Evolutionary conservation across 106 monocot genomes (phyloP).

Genomic region (Posidonia australis): DNA sequence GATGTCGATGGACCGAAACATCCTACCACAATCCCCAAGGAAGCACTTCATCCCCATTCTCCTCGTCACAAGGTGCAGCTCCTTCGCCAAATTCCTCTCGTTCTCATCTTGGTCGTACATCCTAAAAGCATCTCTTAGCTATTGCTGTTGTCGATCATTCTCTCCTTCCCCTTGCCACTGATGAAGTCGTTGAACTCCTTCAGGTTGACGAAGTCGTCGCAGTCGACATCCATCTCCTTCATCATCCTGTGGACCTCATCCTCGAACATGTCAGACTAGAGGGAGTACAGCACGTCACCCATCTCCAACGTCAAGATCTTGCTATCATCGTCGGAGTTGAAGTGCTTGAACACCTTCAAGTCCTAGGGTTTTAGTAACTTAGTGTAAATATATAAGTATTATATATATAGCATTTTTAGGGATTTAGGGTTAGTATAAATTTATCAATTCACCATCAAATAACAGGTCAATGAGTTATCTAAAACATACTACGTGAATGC

Average conservation of each 20-base stretch:
- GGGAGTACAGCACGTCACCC: slow-evolving; percentile 14
- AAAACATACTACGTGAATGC: too few species aligned
- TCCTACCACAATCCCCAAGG: slow-evolving; percentile 22
- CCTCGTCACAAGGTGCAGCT: slow-evolving; percentile 24
- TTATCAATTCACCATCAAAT: too few species aligned
- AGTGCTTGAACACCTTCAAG: slow-evolving; percentile 13
- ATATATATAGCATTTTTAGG: too few species aligned
- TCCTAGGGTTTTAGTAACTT: too few species aligned
- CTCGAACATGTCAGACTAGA: slow-evolving; percentile 11
- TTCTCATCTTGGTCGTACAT: slow-evolving; percentile 31
- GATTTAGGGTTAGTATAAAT: too few species aligned
- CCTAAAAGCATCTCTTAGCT: slow-evolving; percentile 23
- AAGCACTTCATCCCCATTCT: slow-evolving; percentile 18
- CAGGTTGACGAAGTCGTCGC: slow-evolving; percentile 44
- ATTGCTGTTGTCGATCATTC: slow-evolving; percentile 15
- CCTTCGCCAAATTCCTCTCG: slow-evolving; percentile 25
- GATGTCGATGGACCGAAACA: slow-evolving; percentile 30
- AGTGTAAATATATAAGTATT: too few species aligned
- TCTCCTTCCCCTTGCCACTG: background rate
- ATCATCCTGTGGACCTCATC: slow-evolving; percentile 32
- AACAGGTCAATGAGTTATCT: too few species aligned
- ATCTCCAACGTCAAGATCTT: slow-evolving; percentile 48
- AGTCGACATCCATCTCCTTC: slow-evolving; percentile 38
- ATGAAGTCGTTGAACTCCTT: slow-evolving; percentile 34
- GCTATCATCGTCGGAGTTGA: slow-evolving; percentile 46